Evolutionary conservation across 495 filamentous ascomycete species (phyloP), one percentile per base, ranked within the genome.

Genomic region (Penicillium chermesinum): DNA sequence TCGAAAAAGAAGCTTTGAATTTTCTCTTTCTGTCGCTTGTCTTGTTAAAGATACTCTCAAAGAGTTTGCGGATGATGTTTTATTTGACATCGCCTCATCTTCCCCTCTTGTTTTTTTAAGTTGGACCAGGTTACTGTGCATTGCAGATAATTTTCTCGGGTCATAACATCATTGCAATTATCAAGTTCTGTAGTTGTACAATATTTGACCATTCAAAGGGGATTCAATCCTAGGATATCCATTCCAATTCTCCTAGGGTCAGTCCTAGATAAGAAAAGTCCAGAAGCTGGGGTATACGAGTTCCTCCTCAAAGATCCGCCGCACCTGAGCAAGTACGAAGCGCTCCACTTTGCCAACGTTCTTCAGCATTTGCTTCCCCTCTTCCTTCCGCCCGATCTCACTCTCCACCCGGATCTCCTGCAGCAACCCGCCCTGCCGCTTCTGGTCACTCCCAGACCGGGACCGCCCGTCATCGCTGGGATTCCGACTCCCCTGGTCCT

Each of bases 261-360:
- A n/a, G n/a, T n/a, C 19, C 22, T 38, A 53, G 32, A 98, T 82
- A 48, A 98, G 70, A 63, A 97, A 96, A 1, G 91, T 98, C 89
- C 91, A 96, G 67, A 89, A 97, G 64, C 90, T 96, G 33, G 93
- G 93, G 70, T 91, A 98, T 17, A 98, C 91, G 63, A 98, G 87
- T 65, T 98, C 93, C 61, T 96, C 93, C 67, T 98, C 93, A 59
- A 98, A 97, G 49, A 97, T 96, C 47, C 90, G 80, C 49, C 91
- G 83, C 27, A 98, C 93, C 64, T 97, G 94, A 62, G 96, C 91
- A 17, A 98, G 77, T 38, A 98, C 88, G 62, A 98, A 98, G 51
- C 89, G 84, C 71, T 98, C 93, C 32, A 98, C 93, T 71, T 98
- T 98, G 14, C 94, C 91, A 32, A 98, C 90, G 67, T 98, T 98